These are phyloP conservation scores for Lophium mytilinum DNA, from an alignment of 495 filamentous ascomycete genomes.

Conservation along the genomic window DNA sequence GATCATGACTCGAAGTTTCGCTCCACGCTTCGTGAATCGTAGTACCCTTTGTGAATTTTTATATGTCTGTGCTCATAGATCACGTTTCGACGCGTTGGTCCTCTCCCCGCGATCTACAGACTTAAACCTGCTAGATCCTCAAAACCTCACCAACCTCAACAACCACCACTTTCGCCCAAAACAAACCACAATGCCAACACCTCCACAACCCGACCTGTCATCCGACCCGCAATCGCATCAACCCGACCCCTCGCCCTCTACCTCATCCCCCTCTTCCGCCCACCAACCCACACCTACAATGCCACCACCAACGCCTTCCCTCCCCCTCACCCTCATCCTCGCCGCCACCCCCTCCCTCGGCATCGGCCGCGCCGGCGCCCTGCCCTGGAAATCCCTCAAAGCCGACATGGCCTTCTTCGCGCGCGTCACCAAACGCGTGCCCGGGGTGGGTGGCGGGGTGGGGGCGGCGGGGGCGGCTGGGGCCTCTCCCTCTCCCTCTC, in stretches of 20 bases:
- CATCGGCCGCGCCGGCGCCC: slow-evolving; percentile 69
- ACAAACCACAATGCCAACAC: no score
- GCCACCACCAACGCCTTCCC: slow-evolving; percentile 45
- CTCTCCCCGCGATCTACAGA: not conserved
- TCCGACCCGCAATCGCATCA: not conserved
- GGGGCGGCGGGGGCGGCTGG: not conserved
- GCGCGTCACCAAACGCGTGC: slow-evolving; percentile 67
- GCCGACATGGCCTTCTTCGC: slow-evolving; percentile 92
- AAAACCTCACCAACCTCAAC: not conserved
- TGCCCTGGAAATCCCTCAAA: slow-evolving; percentile 85
- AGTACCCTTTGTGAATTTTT: no score
- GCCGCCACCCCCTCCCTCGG: slow-evolving; percentile 71
- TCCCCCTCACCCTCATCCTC: slow-evolving; percentile 64
- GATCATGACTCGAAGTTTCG: no score
- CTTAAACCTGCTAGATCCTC: no score
- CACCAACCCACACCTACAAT: slow-evolving; percentile 16
- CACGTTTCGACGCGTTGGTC: not conserved
- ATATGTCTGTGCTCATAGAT: not conserved
- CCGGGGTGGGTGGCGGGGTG: slow-evolving; percentile 29
- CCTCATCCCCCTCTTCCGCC: not conserved
- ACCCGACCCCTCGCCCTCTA: not conserved
- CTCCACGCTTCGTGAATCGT: no score
- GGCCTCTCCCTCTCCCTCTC: slow-evolving; percentile 1
- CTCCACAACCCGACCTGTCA: not conserved
- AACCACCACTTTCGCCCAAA: not conserved